These are phyloP conservation scores for Lichtheimia corymbifera DNA, from an alignment of 371 early-diverging fungal species.

Conservation along the genomic window DNA sequence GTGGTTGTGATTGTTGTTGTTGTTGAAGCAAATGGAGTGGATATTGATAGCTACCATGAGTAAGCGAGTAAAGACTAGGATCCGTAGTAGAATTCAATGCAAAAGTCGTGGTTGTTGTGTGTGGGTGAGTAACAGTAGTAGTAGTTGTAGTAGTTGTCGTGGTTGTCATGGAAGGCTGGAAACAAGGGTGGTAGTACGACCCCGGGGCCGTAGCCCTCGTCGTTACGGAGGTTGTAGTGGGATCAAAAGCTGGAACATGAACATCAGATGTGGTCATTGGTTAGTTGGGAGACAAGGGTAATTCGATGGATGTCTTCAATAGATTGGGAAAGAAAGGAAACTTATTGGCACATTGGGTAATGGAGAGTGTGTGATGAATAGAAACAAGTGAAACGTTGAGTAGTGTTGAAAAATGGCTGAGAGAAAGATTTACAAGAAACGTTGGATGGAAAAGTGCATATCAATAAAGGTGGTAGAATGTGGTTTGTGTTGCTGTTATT, in stretches of 20 bases:
- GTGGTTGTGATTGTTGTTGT: constrained; percentile 2
- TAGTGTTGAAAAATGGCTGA: constrained; percentile 1
- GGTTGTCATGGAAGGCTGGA: constrained; percentile 3
- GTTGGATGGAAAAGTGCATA: neutral
- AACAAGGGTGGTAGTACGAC: constrained; percentile 10
- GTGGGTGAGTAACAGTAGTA: neutral
- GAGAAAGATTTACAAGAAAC: neutral
- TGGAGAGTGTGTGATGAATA: constrained; percentile 18
- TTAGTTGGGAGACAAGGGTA: constrained; percentile 5
- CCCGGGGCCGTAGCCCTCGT: constrained; percentile 3
- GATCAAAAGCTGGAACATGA: constrained; percentile 19
- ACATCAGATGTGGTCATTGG: constrained; percentile 27
- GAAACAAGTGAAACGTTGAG: constrained; percentile 10
- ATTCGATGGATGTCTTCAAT: neutral
- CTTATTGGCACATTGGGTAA: constrained; percentile 17
- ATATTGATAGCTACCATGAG: neutral
- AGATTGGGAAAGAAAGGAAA: constrained; percentile 2
- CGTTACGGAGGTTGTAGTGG: constrained; percentile 8
- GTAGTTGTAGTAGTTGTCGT: neutral
- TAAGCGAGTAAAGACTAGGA: constrained; percentile 15
- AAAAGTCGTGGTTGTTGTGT: neutral
- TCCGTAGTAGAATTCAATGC: constrained; percentile 3
- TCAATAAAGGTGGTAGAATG: neutral
- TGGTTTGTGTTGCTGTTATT: no score
- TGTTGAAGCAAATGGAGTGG: constrained; percentile 10